Evolutionary conservation across 208 protist species (phyloP).

Genomic region (Crithidia fasciculata): DNA sequence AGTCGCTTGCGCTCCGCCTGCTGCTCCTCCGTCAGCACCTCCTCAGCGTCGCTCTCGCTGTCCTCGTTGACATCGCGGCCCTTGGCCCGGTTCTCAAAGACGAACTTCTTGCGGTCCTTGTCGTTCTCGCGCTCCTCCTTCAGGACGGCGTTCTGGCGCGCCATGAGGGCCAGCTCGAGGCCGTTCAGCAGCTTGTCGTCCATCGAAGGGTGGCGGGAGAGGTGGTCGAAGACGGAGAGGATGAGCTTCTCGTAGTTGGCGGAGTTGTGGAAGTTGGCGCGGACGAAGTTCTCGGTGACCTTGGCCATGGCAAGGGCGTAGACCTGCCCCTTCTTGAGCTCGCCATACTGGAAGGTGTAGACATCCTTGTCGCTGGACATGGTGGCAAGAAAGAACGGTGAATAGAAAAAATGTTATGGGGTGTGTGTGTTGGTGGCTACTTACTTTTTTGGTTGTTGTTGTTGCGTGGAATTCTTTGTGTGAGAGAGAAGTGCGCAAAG

Average conservation of each 20-base stretch:
- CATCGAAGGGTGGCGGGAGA: slow-evolving; percentile 40
- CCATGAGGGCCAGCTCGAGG: slow-evolving; percentile 51
- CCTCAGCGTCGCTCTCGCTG: slow-evolving; percentile 47
- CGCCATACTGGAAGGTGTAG: slow-evolving; percentile 82
- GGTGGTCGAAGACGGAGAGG: slow-evolving; percentile 50
- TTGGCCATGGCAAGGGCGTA: slow-evolving; percentile 73
- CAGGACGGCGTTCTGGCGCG: slow-evolving; percentile 60
- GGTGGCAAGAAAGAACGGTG: slow-evolving; percentile 9
- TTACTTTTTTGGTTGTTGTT: no score
- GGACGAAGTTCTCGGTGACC: slow-evolving; percentile 65
- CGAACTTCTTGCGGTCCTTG: slow-evolving; percentile 59
- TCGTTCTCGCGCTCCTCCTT: slow-evolving; percentile 71
- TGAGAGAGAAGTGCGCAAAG: no score
- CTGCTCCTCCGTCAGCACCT: slow-evolving; percentile 43
- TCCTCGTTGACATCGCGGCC: slow-evolving; percentile 58
- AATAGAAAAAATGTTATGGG: neutral
- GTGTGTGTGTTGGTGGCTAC: no score
- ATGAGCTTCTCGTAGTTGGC: slow-evolving; percentile 69
- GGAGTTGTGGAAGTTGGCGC: slow-evolving; percentile 45
- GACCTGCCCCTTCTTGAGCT: slow-evolving; percentile 54
- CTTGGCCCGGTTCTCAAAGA: slow-evolving; percentile 44
- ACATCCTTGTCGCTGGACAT: slow-evolving; percentile 48
- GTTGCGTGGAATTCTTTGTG: no score
- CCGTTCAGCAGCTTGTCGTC: slow-evolving; percentile 43
- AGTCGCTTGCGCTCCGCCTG: slow-evolving; percentile 31